These are phyloP conservation scores for Coniochaeta hoffmannii DNA, from an alignment of 2,329 filamentous ascomycete species.

Conservation along the genomic window DNA sequence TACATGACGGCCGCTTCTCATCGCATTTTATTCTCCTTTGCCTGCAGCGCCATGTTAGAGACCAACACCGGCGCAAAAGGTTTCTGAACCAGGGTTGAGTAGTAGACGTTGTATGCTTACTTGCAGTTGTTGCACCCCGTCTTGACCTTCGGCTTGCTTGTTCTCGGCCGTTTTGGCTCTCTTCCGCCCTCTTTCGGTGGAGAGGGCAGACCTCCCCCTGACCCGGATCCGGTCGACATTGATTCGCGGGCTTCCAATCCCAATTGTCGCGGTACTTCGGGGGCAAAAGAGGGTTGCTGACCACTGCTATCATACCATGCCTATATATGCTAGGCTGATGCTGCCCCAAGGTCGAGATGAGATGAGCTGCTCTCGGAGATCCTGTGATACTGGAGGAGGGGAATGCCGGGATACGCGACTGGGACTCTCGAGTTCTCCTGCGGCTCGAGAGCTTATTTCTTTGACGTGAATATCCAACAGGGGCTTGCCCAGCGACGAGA, in stretches of 20 bases:
- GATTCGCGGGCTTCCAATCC: neutral
- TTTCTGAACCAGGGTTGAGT: neutral
- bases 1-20: constrained; percentile 52
- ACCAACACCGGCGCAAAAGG: neutral
- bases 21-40: constrained; percentile 59
- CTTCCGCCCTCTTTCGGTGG: constrained; percentile 15
- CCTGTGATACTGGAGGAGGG: neutral
- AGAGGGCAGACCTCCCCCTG: neutral
- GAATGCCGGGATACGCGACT: neutral
- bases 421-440: neutral
- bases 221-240: neutral
- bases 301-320: neutral
- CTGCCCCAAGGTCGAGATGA: neutral
- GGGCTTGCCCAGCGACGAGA: neutral
- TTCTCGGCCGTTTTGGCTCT: constrained; percentile 37
- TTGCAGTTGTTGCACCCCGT: constrained; percentile 63
- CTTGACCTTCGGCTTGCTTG: constrained; percentile 56
- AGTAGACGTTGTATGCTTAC: constrained; percentile 31
- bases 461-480: neutral
- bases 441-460: neutral
- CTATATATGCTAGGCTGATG: neutral
- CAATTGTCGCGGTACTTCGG: neutral
- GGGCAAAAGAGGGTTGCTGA: neutral
- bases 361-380: neutral
- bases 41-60: constrained; percentile 24